Percentiles rank a stretch among this genome's conserved stretches.
phyloP scores from a whole-genome alignment of 306 rosid species.

The Malus fusca region DNA sequence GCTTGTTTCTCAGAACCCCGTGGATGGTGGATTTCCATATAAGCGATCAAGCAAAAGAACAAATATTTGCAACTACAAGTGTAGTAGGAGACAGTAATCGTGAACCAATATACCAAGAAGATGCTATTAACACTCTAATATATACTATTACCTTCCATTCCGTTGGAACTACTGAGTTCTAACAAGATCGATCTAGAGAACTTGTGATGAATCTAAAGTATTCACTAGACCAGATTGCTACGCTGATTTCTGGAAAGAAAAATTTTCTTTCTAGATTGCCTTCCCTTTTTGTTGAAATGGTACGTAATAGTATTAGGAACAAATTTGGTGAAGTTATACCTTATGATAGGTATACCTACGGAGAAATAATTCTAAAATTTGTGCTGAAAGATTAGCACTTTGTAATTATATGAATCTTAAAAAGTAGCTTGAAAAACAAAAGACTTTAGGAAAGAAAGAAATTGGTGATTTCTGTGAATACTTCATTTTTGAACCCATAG shows the following conservation, averaged over 20 bases:
- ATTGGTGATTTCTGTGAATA: background rate
- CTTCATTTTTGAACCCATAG: background rate
- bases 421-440: background rate
- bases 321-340: background rate
- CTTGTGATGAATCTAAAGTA: background rate
- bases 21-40: background rate
- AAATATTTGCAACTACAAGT: background rate
- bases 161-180: background rate
- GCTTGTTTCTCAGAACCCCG: background rate
- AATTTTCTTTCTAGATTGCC: background rate
- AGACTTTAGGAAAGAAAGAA: background rate
- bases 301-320: background rate
- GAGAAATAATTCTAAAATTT: background rate
- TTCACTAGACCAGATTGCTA: background rate
- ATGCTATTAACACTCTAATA: background rate
- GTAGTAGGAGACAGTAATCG: background rate
- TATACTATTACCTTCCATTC: background rate
- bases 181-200: background rate
- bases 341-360: background rate
- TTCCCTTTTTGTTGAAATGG: background rate
- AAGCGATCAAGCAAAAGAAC: background rate
- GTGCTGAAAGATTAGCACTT: background rate
- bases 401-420: background rate
- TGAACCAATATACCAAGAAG: background rate
- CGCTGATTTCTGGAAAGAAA: background rate